phyloP scores from a whole-genome alignment of 768 basidiomycete species.

The Leccinum truebloodii region DNA sequence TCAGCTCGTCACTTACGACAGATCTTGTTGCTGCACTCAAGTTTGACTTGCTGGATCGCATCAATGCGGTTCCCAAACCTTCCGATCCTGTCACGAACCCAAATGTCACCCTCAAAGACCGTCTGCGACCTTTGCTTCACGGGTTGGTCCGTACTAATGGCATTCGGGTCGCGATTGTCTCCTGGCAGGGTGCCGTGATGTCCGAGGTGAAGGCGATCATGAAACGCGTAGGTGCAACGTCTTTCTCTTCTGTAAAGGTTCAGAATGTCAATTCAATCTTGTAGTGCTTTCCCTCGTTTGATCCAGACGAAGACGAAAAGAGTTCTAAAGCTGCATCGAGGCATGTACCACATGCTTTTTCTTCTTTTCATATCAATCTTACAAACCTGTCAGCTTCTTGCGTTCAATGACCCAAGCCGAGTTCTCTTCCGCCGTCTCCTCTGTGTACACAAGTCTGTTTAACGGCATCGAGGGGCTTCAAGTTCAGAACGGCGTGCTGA shows the following conservation, averaged over 20 bases:
- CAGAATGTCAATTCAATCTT: constrained; percentile 3
- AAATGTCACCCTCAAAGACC: constrained; percentile 56
- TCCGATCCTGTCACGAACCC: constrained; percentile 23
- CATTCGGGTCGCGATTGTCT: constrained; percentile 62
- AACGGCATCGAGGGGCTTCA: constrained; percentile 70
- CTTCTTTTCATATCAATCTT: constrained; percentile 8
- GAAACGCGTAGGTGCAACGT: constrained; percentile 51
- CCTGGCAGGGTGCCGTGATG: constrained; percentile 72
- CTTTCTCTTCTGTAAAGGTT: not conserved
- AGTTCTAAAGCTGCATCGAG: constrained; percentile 32
- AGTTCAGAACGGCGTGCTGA: constrained; percentile 55
- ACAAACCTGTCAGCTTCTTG: constrained; percentile 53
- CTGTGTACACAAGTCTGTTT: constrained; percentile 62
- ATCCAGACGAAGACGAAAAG: constrained; percentile 53
- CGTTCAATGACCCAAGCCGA: constrained; percentile 67
- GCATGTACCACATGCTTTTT: constrained; percentile 13
- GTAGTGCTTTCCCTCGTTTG: constrained; percentile 63
- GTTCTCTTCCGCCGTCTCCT: constrained; percentile 62
- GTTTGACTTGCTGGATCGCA: constrained; percentile 61
- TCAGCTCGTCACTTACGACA: constrained; percentile 71
- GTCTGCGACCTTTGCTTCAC: constrained; percentile 68
- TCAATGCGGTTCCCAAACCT: constrained; percentile 29
- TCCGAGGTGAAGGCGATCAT: constrained; percentile 57
- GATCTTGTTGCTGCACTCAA: constrained; percentile 76
- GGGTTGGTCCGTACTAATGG: constrained; percentile 77